A percentile compares a stretch with the other conserved stretches of the same genome.
phyloP scores from a whole-genome alignment of 2,329 filamentous ascomycete species.

The Alternaria panax region DNA sequence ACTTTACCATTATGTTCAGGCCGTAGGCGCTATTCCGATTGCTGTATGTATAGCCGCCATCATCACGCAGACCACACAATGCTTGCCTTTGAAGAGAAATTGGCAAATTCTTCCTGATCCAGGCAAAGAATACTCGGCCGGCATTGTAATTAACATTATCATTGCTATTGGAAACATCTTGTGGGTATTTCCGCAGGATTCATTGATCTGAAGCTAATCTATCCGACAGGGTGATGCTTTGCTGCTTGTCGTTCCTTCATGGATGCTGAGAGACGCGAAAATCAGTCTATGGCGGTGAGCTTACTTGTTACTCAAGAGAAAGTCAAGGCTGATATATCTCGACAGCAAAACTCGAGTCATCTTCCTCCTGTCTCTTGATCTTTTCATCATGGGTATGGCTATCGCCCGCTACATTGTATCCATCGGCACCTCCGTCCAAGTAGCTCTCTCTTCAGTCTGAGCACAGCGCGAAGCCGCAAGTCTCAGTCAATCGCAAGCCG shows the following conservation, averaged over 20 bases:
- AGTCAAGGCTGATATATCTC: background rate
- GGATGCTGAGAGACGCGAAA: constrained; percentile 5
- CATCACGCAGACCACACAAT: constrained; percentile 3
- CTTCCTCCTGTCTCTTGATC: constrained; percentile 2
- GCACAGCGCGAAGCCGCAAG: constrained; percentile 9
- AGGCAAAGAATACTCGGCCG: background rate
- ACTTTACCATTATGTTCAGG: background rate
- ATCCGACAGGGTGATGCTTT: background rate
- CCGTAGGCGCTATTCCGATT: background rate
- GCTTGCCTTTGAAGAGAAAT: constrained; percentile 1
- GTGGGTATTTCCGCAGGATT: background rate
- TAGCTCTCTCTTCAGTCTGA: constrained; percentile 9
- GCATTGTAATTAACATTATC: constrained; percentile 2
- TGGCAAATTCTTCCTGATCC: constrained; percentile 4
- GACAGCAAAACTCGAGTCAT: constrained; percentile 1
- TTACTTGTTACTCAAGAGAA: no score
- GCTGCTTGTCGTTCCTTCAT: background rate
- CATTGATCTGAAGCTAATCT: background rate
- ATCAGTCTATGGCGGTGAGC: constrained; percentile 5
- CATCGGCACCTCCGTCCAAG: constrained; percentile 4
- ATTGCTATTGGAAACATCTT: constrained; percentile 5
- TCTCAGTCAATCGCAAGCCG: background rate
- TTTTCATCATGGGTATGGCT: constrained; percentile 8
- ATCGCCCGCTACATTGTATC: constrained; percentile 7
- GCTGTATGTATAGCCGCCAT: background rate